Evolutionary conservation across 1,284 basidiomycete genomes (phyloP).

Genomic region (Marasmius fiardii): DNA sequence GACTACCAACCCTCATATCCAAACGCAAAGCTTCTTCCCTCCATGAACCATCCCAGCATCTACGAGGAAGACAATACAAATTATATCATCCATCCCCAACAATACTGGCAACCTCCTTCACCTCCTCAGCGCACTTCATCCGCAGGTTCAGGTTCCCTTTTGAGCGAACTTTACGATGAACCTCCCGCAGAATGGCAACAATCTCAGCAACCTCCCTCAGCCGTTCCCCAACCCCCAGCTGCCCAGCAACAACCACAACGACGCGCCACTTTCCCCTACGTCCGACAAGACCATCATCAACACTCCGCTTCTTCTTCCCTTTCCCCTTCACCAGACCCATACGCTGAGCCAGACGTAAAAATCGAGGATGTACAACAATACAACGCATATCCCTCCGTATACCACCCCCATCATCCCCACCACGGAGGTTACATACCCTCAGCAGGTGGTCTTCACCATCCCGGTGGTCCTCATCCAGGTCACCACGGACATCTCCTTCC

Average conservation of each 20-base stretch:
- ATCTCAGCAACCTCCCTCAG: no score
- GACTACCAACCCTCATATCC: background rate
- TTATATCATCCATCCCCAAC: background rate
- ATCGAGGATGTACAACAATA: constrained; percentile 31
- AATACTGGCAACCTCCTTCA: background rate
- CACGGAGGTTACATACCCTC: no score
- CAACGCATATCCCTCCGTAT: constrained; percentile 60
- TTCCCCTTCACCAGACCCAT: constrained; percentile 28
- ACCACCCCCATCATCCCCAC: constrained; percentile 29
- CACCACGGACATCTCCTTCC: constrained; percentile 11
- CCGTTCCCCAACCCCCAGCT: no score
- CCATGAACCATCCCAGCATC: background rate
- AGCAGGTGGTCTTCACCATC: no score
- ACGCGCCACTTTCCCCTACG: constrained; percentile 70
- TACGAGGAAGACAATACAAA: background rate
- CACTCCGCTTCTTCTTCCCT: constrained; percentile 24
- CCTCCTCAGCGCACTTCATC: background rate
- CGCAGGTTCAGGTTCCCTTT: background rate
- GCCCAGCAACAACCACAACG: constrained; percentile 20
- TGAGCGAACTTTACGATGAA: background rate
- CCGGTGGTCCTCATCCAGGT: no score
- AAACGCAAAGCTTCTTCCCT: background rate
- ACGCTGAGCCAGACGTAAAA: constrained; percentile 7
- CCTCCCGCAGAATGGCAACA: background rate
- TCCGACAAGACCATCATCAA: constrained; percentile 52